Evolutionary conservation across 352 stramenopile genomes (phyloP), one percentile per base, ranked within the genome.

Genomic region (Phytophthora cactorum): DNA sequence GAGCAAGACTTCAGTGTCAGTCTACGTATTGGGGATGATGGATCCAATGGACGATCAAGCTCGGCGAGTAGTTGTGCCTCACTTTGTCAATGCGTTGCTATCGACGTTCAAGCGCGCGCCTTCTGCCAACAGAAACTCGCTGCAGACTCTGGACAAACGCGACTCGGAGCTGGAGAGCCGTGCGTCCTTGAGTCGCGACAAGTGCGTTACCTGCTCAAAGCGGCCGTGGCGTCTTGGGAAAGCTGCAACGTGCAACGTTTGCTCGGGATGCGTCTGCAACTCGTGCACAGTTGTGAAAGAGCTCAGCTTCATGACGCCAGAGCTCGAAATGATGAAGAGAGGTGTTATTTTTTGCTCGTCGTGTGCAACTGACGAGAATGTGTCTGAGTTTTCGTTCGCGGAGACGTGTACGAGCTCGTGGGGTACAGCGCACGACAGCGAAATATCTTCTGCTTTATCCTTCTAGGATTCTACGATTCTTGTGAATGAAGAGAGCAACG

Each of bases 301-400:
- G 39, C 61, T 79, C 45, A 69, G 49, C 31, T 82, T 82, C 58
- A 59, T 82, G 57, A 66, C 71, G 8, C 45, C 44, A 22, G 71
- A 79, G 25, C 43, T 75, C 39, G 52, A 63, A 22, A 58, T 81
- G 22, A 61, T 66, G 9, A 46, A 67, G 43, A 53, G 71, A 6
- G 74, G 78, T 15, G 65, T 82, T 43, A 76, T 66, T 11, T 80
- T 82, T 36, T 82, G 75, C 27, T 46, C 58, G 17, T 39, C 55
- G 6, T 81, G 74, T 52, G 55, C 49, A 17, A 47, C 11, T 17
- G n/a, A 57, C 1, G 60, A 60, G 17, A 34, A 56, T 27, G 44
- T 60, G 44, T 52, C 46, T 27, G 52, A 53, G 10, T 63, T 56
- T 7, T 50, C 52, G 12, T 56, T 45, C 12, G 25, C 41, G 25